These are phyloP conservation scores for Kwoniella heveanensis DNA, from an alignment of 768 basidiomycete species.

Conservation along the genomic window DNA sequence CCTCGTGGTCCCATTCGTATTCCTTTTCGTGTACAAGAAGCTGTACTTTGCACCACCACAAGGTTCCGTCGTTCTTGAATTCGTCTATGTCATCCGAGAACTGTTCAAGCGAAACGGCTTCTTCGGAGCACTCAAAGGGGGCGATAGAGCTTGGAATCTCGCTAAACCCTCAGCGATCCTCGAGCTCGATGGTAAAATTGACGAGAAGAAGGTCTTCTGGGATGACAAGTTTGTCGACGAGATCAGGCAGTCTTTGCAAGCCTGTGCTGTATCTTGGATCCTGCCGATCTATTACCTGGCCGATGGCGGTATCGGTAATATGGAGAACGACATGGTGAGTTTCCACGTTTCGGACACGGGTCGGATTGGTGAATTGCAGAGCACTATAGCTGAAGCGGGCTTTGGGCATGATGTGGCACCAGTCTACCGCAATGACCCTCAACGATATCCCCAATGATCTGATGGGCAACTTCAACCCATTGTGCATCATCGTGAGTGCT, in stretches of 20 bases:
- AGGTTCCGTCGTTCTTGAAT: constrained; percentile 49
- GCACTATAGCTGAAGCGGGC: too few relatives aligned
- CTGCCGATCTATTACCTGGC: constrained; percentile 53
- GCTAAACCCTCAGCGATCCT: constrained; percentile 44
- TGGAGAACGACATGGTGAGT: constrained; percentile 45
- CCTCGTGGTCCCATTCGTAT: constrained; percentile 42
- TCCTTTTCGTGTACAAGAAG: constrained; percentile 35
- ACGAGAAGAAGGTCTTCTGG: constrained; percentile 39
- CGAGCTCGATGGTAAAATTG: constrained; percentile 18
- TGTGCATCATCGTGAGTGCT: constrained; percentile 31
- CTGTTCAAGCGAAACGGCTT: constrained; percentile 42
- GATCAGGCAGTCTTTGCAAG: constrained; percentile 44
- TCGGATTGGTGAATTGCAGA: too few relatives aligned
- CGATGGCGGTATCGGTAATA: constrained; percentile 49
- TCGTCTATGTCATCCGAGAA: constrained; percentile 30
- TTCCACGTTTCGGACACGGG: too few relatives aligned
- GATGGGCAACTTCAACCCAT: constrained; percentile 49
- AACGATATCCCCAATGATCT: constrained; percentile 52
- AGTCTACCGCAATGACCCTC: constrained; percentile 42
- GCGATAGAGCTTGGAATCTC: constrained; percentile 45
- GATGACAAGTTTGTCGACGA: constrained; percentile 56
- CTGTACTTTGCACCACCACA: constrained; percentile 49
- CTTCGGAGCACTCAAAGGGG: constrained; percentile 20
- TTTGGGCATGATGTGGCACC: too few relatives aligned
- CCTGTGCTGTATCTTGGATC: constrained; percentile 50